Evolutionary conservation across 1,284 basidiomycete genomes (phyloP), one percentile per base, ranked within the genome.

Genomic region (Ceratobasidium sp.): DNA sequence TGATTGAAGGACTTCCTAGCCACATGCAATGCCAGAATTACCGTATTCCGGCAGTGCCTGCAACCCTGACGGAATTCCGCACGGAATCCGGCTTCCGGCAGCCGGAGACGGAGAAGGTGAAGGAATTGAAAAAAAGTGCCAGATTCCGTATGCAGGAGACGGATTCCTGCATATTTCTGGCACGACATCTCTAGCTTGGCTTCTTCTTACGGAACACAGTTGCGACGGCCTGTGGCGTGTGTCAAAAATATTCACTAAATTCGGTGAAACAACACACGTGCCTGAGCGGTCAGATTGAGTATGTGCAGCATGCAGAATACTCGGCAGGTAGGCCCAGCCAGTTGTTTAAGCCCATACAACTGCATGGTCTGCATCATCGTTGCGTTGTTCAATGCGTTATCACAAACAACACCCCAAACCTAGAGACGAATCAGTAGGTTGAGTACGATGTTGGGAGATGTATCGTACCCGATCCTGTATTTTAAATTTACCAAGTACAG

Each of bases 351-450:
- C 1, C 28, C 28, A 10, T 28, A 46, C 23, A 3, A 10, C 2
- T 4, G 12, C 9, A 61, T 43, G 6, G 1, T 9, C 4, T 46
- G 6, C 59, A 61, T 46, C 59, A 61, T 61, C 8, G 21, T n/a
- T 1, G n/a, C 59, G 23, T 61, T 61, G 41, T 61, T 61, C 9
- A 26, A 45, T 6, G 41, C 59, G 23, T 46, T 46, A 26, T 61
- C 26, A 14, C n/a, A 45, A 3, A 61, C 59, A 14, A 61, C 41
- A 6, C 59, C 59, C 59, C 59, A 61, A 9, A 61, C 59, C 59
- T 61, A 46, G 45, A 3, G 10, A n/a, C n/a, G n/a, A n/a, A n/a
- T n/a, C n/a, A n/a, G n/a, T n/a, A 21, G 21, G 21, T 23, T 2
- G 14, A 12, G n/a, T 3, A 32, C 12, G n/a, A 28, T 9, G 18